Conservation (phyloP, 1,284 basidiomycete species). For the Xerocomus minutiporus region DNA sequence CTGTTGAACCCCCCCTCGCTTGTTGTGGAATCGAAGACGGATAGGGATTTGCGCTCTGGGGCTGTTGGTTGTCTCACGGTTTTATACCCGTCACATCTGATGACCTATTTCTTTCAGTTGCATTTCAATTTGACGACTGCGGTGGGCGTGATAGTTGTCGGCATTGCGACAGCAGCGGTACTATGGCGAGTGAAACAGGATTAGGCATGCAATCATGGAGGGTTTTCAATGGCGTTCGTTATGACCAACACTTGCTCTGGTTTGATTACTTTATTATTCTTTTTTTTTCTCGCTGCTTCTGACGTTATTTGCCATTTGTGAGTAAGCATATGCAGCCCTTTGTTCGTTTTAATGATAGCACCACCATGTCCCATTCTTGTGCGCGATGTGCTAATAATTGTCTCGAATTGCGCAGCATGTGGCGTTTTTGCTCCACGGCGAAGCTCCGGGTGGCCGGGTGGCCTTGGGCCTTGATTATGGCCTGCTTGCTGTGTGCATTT, state of each 20-base stretch:
- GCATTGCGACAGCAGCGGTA: constrained; percentile 63
- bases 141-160: constrained; percentile 54
- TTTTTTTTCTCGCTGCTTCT: constrained; percentile 15
- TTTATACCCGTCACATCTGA: constrained; percentile 15
- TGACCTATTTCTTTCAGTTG: constrained; percentile 25
- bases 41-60: constrained; percentile 20
- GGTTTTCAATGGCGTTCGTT: constrained; percentile 12
- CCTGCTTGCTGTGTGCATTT: not conserved
- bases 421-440: no score
- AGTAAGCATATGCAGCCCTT: constrained; percentile 24
- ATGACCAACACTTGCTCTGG: constrained; percentile 12
- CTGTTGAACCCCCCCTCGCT: constrained; percentile 7
- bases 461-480: no score
- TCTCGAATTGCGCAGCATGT: no score
- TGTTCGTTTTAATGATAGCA: constrained; percentile 18
- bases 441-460: no score
- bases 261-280: constrained; percentile 24
- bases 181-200: constrained; percentile 60
- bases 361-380: constrained; percentile 1
- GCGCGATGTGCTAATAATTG: not conserved
- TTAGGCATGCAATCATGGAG: constrained; percentile 21
- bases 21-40: constrained; percentile 12
- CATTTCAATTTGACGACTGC: constrained; percentile 40
- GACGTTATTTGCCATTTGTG: constrained; percentile 21
- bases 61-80: constrained; percentile 30